phyloP scores from a whole-genome alignment of 805 yeast species.

The Cyberlindnera maclurae region DNA sequence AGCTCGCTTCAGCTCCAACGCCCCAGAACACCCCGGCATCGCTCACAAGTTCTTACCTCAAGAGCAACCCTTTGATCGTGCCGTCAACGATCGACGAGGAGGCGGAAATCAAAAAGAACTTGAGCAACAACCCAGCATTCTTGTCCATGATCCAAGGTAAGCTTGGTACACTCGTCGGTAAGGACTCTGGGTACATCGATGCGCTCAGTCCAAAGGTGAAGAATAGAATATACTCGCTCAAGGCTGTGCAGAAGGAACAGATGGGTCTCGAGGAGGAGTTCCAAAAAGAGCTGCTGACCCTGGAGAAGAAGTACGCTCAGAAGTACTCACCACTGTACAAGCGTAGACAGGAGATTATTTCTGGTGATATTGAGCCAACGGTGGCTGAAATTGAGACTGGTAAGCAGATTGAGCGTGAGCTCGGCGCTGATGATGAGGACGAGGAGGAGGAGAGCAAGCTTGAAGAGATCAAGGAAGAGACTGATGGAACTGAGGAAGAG shows the following conservation, averaged over 20 bases:
- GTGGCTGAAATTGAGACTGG: constrained; percentile 75
- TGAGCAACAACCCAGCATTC: constrained; percentile 75
- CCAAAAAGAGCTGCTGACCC: constrained; percentile 78
- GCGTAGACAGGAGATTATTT: constrained; percentile 63
- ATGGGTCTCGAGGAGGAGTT: constrained; percentile 83
- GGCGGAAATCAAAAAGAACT: constrained; percentile 31
- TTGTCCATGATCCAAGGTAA: constrained; percentile 86
- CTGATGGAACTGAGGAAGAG: constrained; percentile 38
- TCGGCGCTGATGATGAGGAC: constrained; percentile 38
- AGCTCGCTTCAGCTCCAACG: constrained; percentile 89
- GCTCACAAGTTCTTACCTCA: constrained; percentile 66
- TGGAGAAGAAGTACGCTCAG: constrained; percentile 72
- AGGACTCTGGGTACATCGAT: constrained; percentile 79
- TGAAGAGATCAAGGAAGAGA: constrained; percentile 32
- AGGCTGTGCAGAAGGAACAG: constrained; percentile 72
- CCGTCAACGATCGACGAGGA: constrained; percentile 67
- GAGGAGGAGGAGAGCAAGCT: constrained; percentile 29
- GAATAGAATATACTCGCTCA: constrained; percentile 73
- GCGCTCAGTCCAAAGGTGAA: constrained; percentile 66
- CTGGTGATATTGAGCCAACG: constrained; percentile 72
- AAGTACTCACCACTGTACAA: constrained; percentile 72
- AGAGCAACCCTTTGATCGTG: constrained; percentile 44
- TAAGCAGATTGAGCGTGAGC: constrained; percentile 55
- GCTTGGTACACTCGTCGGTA: constrained; percentile 76
- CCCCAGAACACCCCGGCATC: constrained; percentile 98